Percentiles rank a stretch among this genome's conserved stretches.
Evolutionary conservation across 2,329 filamentous ascomycete species (phyloP).

Genomic region (Ophiostoma sp.): DNA sequence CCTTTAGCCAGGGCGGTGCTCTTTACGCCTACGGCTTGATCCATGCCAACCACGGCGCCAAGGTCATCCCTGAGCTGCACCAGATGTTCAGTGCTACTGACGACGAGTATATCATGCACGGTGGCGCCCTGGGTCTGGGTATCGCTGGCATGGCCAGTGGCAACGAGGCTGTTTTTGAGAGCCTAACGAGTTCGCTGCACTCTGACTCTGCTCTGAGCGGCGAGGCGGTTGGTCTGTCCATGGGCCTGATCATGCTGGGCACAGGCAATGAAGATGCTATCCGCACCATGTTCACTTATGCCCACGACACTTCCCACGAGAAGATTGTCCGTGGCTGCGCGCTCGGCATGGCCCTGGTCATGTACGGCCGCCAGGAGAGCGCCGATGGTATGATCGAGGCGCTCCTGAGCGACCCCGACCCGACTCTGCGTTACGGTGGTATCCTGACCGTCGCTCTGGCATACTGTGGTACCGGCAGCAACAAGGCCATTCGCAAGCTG

Average conservation of each 20-base stretch:
- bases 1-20: conserved; percentile 93
- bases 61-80: conserved; percentile 75
- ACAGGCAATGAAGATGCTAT: conserved; percentile 92
- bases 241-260: conserved; percentile 97
- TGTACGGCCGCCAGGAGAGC: conserved; percentile 92
- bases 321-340: conserved; percentile 96
- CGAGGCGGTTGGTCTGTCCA: conserved; percentile 89
- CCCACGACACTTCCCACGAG: conserved; percentile 96
- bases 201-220: conserved; percentile 94
- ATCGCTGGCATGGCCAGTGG: conserved; percentile 98
- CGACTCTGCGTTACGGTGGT: conserved; percentile 89
- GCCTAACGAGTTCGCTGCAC: conserved; percentile 81
- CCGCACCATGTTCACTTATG: conserved; percentile 96
- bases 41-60: conserved; percentile 93
- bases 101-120: conserved; percentile 94
- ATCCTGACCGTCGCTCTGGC: conserved; percentile 98
- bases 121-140: conserved; percentile 88
- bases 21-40: conserved; percentile 94
- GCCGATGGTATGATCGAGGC: conserved; percentile 93
- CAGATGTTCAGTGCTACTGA: conserved; percentile 68
- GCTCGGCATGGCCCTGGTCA: conserved; percentile 95
- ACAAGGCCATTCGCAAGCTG: conserved; percentile 94
- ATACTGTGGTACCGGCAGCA: conserved; percentile 95
- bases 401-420: conserved; percentile 86
- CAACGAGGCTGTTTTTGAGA: conserved; percentile 83